Evolutionary conservation across 2,329 filamentous ascomycete genomes (phyloP).

Genomic region (Nannizziopsis arthrosporioides): DNA sequence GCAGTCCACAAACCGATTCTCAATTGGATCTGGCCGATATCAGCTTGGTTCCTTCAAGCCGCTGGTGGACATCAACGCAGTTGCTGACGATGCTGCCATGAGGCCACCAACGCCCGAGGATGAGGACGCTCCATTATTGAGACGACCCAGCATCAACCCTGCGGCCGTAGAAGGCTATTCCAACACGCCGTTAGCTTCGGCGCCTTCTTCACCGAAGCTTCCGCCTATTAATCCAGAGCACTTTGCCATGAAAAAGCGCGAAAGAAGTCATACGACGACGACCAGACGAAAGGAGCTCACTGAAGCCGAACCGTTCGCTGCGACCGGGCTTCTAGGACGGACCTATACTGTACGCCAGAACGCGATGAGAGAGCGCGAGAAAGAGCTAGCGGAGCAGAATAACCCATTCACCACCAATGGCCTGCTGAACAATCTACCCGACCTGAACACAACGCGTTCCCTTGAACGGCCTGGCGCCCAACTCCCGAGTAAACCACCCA

Average conservation of each 20-base stretch:
- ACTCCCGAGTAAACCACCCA: conserved; percentile 16
- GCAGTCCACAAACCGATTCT: conserved; percentile 12
- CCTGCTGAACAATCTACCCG: conserved; percentile 37
- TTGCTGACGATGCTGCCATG: not conserved
- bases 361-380: conserved; percentile 30
- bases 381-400: conserved; percentile 20
- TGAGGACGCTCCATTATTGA: not conserved
- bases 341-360: conserved; percentile 32
- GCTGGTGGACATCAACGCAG: conserved; percentile 25
- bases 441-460: conserved; percentile 7
- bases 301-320: conserved; percentile 25
- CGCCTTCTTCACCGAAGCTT: conserved; percentile 8
- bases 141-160: not conserved
- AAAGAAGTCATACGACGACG: conserved; percentile 4
- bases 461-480: conserved; percentile 6
- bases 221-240: not conserved
- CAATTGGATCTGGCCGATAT: conserved; percentile 36
- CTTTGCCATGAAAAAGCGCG: conserved; percentile 3
- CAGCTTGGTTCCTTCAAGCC: conserved; percentile 56
- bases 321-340: conserved; percentile 29
- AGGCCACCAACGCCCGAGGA: conserved; percentile 1
- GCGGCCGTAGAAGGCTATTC: conserved; percentile 1
- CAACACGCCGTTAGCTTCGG: conserved; percentile 2
- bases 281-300: not conserved
- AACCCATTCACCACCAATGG: conserved; percentile 42